Evolutionary conservation across 2,329 filamentous ascomycete genomes (phyloP), one percentile per base, ranked within the genome.

Genomic region (Phaeosphaeria sp.): DNA sequence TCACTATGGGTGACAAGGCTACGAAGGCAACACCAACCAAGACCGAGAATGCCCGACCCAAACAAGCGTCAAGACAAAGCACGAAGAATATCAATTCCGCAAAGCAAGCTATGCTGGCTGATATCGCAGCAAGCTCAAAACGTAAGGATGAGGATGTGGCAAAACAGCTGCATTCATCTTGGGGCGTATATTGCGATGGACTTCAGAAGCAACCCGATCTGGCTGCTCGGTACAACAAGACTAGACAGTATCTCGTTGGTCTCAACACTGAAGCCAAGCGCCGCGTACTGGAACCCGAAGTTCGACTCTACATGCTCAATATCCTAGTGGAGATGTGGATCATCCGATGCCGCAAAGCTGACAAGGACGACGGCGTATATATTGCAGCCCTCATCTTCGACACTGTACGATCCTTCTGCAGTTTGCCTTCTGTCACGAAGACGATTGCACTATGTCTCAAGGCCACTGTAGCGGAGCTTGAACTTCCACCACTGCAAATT

Each of bases 281-380:
- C 20, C 73, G 76, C 25, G 70, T 76, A 4, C 58, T 84, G 33
- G 78, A 79, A 49, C 74, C 79, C 0, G 82, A 84, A 59, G 74
- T 83, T 8, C 74, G 80, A 49, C 73, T 83, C 0, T 86, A 82
- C 65, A 79, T 83, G 62, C 69, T 85, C 40, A 82, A 81, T 56
- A 77, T 79, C 39, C 71, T 85, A 3, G 61, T 85, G 9, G 72
- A 74, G 25, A 81, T 83, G 75, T 86, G 83, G 82, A 77, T 80
- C 30, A 61, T 51, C 5, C 62, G 66, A 30, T 75, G 74, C 77
- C 54, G 61, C 13, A 68, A 72, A 18, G 53, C 63, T 7, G 60
- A 64, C 3, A 74, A 75, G 30, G 61, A 72, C 5, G 63, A 74
- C 25, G 66, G 69, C 17, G 53, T 74, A 7, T 70, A 72, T 42